phyloP scores from a whole-genome alignment of 176 grass and related monocot species.

The Cenchrus fungigraminus region DNA sequence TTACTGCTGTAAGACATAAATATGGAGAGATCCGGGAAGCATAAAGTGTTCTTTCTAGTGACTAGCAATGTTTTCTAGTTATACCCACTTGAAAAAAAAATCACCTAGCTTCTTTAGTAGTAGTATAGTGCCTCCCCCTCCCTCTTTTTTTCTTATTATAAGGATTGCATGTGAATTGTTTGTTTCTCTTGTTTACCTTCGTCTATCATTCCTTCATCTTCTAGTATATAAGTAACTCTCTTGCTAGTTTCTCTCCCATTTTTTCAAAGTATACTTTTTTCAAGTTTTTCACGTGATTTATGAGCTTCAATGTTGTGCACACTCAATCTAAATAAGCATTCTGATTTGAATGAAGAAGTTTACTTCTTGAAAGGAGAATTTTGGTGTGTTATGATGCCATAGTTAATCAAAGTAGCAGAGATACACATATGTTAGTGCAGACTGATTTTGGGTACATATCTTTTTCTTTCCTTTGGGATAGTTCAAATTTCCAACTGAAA shows the following conservation, averaged over 20 bases:
- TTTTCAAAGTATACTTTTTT: background rate
- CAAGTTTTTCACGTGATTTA: background rate
- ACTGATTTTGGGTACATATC: background rate
- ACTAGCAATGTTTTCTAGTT: background rate
- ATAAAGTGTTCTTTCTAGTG: slow-evolving; percentile 23
- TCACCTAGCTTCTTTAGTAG: background rate
- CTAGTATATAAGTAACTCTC: background rate
- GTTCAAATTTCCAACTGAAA: background rate
- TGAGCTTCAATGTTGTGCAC: background rate
- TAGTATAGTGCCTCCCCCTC: background rate
- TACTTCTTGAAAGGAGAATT: slow-evolving; percentile 21
- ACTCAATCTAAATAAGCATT: background rate
- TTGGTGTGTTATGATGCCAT: background rate
- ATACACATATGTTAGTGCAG: background rate
- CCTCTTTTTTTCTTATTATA: background rate
- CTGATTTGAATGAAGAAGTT: background rate
- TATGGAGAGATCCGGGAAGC: background rate
- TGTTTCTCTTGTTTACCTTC: background rate
- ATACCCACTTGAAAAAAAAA: no score
- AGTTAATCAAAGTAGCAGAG: background rate
- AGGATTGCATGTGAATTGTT: background rate
- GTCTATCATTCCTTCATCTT: background rate
- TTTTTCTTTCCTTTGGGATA: background rate
- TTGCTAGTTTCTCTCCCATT: background rate
- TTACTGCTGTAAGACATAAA: slow-evolving; percentile 9